Base-by-base conservation (phyloP, 106 monocot genomes). In the Acorus calamus region DNA sequence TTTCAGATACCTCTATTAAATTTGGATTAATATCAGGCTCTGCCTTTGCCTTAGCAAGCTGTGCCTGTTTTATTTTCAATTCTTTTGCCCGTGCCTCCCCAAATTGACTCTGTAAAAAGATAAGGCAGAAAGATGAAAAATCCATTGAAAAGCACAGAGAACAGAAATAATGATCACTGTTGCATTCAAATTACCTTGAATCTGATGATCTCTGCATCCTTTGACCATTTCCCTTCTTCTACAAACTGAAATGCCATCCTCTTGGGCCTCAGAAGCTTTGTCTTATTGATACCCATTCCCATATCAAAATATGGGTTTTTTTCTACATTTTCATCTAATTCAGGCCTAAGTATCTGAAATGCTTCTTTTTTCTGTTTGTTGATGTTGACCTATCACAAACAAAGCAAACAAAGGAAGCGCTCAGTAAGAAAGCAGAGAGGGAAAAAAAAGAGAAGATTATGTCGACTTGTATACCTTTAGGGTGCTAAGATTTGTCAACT, bases 311-410 rank as follows among this genome's bases (percentile, higher is more conserved):
- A 77, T 57, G 81, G 66, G 61, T 52, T 75, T 66, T 77, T 76
- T 60, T 73, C 60, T 6, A 69, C 56, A 74, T 64, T 57, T 52
- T 74, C 74, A 83, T 93, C 93, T 42, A 93, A 76, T 2, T 93
- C 89, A 67, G 93, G 93, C 64, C 74, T 86, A 48, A 93, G 77
- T 64, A 96, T 96, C 66, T 96, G 96, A 66, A 96, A 96, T 11
- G 96, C 90, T 61, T 96, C 96, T 61, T 96, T 96, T 80, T 96
- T 96, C 71, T 91, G 87, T 58, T 96, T 96, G 76, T 96, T 96
- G 63, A 96, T 96, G 51, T 96, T 96, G 8, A 91, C 96, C 96
- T 96, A 72, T 57, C 57, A 69, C 11, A 49, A 68, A 45, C 6
- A 13, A 46, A 50, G 2, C 14, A 53, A 66, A 47, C 46, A 49